phyloP scores from a whole-genome alignment of 177 flowering plant species.

The Vitis hybrid region DNA sequence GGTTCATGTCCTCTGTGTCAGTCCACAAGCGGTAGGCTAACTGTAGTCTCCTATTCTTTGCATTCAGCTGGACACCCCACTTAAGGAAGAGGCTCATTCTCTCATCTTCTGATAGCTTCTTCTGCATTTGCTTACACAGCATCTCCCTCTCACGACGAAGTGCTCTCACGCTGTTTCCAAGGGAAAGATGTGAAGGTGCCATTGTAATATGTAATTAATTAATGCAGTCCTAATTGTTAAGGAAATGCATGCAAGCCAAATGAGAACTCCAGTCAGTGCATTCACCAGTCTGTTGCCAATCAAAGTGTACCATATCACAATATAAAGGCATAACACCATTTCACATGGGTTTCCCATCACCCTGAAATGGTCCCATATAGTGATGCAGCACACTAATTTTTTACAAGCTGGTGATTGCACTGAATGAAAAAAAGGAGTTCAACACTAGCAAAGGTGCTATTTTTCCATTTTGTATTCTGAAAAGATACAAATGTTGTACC shows the following conservation, averaged over 20 bases:
- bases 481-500: conserved; percentile 29
- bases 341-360: not conserved
- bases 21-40: conserved; percentile 56
- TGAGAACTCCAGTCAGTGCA: not conserved
- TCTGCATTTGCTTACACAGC: conserved; percentile 58
- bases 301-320: not conserved
- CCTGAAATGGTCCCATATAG: not conserved
- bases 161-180: conserved; percentile 36
- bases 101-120: conserved; percentile 42
- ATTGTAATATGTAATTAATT: too few relatives aligned
- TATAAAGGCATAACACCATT: not conserved
- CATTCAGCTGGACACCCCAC: conserved; percentile 59
- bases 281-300: not conserved
- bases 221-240: too few relatives aligned
- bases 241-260: too few relatives aligned
- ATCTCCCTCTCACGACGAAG: conserved; percentile 56
- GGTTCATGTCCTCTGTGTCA: conserved; percentile 52
- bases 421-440: not conserved
- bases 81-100: conserved; percentile 50
- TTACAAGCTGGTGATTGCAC: not conserved
- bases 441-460: not conserved
- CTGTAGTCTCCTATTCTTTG: conserved; percentile 55
- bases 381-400: not conserved
- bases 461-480: not conserved
- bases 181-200: not conserved